Evolutionary conservation across 805 yeast species (phyloP), one percentile per base, ranked within the genome.

Genomic region (Wickerhamomyces bovis): DNA sequence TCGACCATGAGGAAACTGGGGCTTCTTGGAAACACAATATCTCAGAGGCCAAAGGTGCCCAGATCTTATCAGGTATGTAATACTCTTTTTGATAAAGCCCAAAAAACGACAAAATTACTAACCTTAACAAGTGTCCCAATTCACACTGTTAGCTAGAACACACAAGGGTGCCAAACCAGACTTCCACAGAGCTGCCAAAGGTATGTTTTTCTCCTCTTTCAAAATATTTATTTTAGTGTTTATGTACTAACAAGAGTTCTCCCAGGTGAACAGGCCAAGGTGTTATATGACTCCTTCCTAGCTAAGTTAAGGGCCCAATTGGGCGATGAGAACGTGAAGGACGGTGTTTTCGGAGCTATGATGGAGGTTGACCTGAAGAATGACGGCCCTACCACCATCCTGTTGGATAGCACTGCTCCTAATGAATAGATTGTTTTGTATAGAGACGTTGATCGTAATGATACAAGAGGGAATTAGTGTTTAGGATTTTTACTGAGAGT

Each of bases 271-370:
- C 54, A 68, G 4, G 78, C 79, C 1, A 64, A 60, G 30, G 69
- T 64, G 3, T 48, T 70, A 21, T 76, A 74, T 51, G 72, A 80
- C 10, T 58, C 63, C 41, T 83, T 88, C 49, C 63, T 86, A 46
- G 42, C 46, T 2, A 60, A 69, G 20, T 65, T 87, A 48, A 65
- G 71, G 49, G 58, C 54, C 1, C 77, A 76, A n/a, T 50, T 88
- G 47, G 86, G 86, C 0, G 75, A 71, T 1, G 80, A 73, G 0
- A 78, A 77, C 41, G 95, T 89, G 3, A 75, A 83, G 52, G 97
- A 90, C 57, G 99, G 99, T 3, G 72, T 78, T 46, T 94, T 94
- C 62, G 99, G 98, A 0, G 98, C 92, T 11, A 87, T 92, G 96
- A 94, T 94, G 99, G 95, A 88, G 52, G 97, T 95, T 15, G 76